Evolutionary conservation across 1,284 basidiomycete genomes (phyloP).

Genomic region (Coniferiporia sulphurascens): DNA sequence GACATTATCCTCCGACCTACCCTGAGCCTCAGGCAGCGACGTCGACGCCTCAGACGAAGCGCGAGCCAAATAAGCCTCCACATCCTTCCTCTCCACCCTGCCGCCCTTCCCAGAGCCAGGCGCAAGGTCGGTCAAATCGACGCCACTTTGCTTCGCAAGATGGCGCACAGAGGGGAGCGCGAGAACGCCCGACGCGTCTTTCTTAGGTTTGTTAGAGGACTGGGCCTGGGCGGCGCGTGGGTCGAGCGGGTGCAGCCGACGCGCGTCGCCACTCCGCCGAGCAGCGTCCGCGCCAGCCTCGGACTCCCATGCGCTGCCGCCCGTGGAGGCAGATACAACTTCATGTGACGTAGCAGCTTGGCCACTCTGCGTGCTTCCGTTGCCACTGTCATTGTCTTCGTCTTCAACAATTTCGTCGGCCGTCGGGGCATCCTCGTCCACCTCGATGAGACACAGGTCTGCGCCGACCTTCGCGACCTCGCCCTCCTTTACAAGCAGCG

Average conservation of each 20-base stretch:
- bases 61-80: constrained; percentile 53
- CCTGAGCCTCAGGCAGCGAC: constrained; percentile 15
- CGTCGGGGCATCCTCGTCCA: constrained; percentile 50
- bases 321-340: not conserved
- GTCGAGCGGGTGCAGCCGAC: constrained; percentile 61
- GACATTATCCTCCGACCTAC: constrained; percentile 36
- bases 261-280: constrained; percentile 13
- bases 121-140: constrained; percentile 54
- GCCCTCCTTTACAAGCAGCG: constrained; percentile 76
- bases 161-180: constrained; percentile 79
- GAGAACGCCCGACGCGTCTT: constrained; percentile 31
- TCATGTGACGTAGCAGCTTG: too few species aligned
- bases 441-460: constrained; percentile 80
- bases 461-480: constrained; percentile 85
- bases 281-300: constrained; percentile 16
- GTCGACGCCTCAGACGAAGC: constrained; percentile 16
- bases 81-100: constrained; percentile 71
- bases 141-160: constrained; percentile 61
- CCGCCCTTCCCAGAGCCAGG: constrained; percentile 76
- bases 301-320: not conserved
- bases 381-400: constrained; percentile 10
- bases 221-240: constrained; percentile 20
- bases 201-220: not conserved
- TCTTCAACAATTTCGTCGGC: constrained; percentile 9
- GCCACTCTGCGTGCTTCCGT: not conserved